Evolutionary conservation across 495 filamentous ascomycete species (phyloP), one percentile per base, ranked within the genome.

Genomic region (Hypoxylon fuscum): DNA sequence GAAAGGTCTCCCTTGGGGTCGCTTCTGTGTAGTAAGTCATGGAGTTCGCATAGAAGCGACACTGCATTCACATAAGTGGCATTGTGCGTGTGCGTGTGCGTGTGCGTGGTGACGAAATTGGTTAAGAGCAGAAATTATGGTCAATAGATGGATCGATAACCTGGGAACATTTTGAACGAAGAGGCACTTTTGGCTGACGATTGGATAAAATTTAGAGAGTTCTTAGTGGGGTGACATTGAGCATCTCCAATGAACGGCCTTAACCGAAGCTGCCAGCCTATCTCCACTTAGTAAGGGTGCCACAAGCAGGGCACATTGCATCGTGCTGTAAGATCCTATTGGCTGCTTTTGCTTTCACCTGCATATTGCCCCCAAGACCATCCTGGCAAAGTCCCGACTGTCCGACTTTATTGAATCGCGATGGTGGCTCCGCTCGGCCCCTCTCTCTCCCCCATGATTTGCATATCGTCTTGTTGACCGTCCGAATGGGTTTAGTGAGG

Each of bases 231-330:
- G 22, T 20, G 12, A 43, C 41, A 42, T 52, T 51, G 38, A 46
- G 40, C 48, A 59, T 50, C 56, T 47, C 63, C 63, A 66, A 66
- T 66, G 42, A 66, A 38, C 63, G 42, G 63, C 57, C 63, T 7
- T 23, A 66, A 21, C 56, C 62, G 56, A 34, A 56, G 46, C 56
- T 60, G 56, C 25, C 37, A 52, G 7, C 18, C 17, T 42, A 11
- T 42, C 45, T 42, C 49, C 55, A 53, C 56, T 47, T 51, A 11
- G 23, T 17, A 17, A 47, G 17, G 21, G 46, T 60, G 51, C 20
- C 51, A 57, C 55, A 2, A 27, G 23, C 56, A 66, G 25, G 63
- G 63, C 20, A 21, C 21, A 48, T 32, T 57, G 57, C 56, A 66
- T 38, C 40, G 63, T 66, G 62, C 62, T 50, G 34, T 43, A 31